Evolutionary conservation across 2,329 filamentous ascomycete genomes (phyloP), one percentile per base, ranked within the genome.

Genomic region (Aspergillus arachidicola): DNA sequence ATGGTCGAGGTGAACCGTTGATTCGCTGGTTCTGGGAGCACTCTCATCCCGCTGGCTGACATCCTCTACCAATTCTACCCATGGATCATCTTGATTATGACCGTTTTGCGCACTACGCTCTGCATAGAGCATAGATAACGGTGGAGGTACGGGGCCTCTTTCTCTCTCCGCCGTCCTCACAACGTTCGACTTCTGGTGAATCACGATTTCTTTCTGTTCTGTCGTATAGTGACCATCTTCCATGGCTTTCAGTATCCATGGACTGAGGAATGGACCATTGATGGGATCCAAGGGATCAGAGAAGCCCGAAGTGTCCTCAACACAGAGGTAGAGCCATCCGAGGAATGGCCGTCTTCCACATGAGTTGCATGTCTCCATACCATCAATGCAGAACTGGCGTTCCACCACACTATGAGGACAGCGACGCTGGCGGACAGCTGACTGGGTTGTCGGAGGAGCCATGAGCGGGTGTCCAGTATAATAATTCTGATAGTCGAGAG

Each of bases 281-380:
- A 38, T 53, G 3, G 66, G 64, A 36, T 66, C 60, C 11, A 64
- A 56, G 23, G 59, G 58, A 21, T 61, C 75, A 34, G 85, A 70
- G 46, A 80, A 69, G 19, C 78, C 72, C 34, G 86, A 82, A 12
- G 79, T 80, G 69, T 93, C 91, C 73, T 91, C 86, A 14, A 83
- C 85, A 75, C 92, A 95, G 63, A 85, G 82, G 75, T 92, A 95
- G 26, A 95, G 78, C 86, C 90, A 95, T 30, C 91, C 90, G 59
- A 89, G 82, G 19, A 82, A 77, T 0, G 89, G 85, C 1, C 76
- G 75, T 46, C 79, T 78, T 45, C 79, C 79, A 70, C 92, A 95
- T 28, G 82, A 72, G 9, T 83, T 77, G 77, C 92, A 95, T 21
- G 75, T 71, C 32, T 81, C 73, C 23, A 77, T 62, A 38, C 84